These are phyloP conservation scores for Phylloporus sp. DNA, from an alignment of 768 basidiomycete genomes.

Conservation along the genomic window DNA sequence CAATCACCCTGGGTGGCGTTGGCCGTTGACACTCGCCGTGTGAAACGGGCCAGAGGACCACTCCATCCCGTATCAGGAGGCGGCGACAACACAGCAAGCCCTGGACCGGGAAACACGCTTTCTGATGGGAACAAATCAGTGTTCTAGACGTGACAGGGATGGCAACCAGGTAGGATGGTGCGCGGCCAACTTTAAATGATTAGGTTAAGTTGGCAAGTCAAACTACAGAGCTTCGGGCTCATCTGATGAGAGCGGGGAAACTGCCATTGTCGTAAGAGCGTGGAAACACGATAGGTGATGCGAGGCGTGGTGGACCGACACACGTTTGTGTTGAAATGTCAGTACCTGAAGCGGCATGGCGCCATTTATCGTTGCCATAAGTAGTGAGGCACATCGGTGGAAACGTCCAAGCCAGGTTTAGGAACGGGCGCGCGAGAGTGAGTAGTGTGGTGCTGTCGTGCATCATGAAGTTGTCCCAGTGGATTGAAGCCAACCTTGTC, in stretches of 20 bases:
- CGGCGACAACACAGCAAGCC: no score
- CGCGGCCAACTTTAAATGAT: neutral
- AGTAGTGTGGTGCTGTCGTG: no score
- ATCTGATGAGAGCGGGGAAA: neutral
- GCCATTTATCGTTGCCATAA: neutral
- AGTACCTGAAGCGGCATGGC: neutral
- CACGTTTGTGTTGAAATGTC: neutral
- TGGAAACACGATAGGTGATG: neutral
- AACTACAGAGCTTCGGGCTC: neutral
- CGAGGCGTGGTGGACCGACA: neutral
- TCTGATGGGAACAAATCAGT: no score
- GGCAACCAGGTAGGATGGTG: neutral
- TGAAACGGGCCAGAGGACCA: no score
- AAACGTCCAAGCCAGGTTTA: no score
- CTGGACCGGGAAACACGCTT: no score
- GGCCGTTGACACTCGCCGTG: no score
- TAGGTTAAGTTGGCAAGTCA: neutral
- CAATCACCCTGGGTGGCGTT: no score
- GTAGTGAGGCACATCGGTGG: neutral
- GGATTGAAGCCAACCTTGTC: no score
- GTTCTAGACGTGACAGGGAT: neutral
- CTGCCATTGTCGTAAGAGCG: neutral
- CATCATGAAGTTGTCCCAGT: no score
- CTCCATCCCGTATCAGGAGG: no score
- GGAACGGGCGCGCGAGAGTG: no score